Conservation (phyloP, 306 rosid genomes). For the Dalbergia cultrata region DNA sequence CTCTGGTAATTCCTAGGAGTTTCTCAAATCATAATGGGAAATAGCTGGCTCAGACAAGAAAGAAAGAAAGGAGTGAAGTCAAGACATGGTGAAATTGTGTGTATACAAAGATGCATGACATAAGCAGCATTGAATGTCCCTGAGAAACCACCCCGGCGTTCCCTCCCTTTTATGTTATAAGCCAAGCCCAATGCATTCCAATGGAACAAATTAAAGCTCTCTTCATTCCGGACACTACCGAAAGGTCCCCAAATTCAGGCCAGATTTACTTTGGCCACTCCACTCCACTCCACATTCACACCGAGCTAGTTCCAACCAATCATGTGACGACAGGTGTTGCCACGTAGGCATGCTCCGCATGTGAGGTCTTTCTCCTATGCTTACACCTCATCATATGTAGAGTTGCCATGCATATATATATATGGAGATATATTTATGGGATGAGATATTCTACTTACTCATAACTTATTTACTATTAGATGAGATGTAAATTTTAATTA, state of each 20-base stretch:
- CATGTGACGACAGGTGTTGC: conserved; percentile 9
- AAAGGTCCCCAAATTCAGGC: conserved; percentile 34
- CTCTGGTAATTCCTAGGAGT: too few relatives aligned
- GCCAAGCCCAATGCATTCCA: conserved; percentile 40
- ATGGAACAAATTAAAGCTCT: conserved; percentile 34
- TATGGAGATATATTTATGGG: too few relatives aligned
- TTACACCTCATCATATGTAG: conserved; percentile 55
- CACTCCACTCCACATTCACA: background rate
- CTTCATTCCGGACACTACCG: conserved; percentile 26
- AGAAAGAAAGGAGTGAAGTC: background rate
- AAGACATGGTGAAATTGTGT: conserved; percentile 12
- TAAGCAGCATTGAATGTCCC: conserved; percentile 50
- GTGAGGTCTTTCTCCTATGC: conserved; percentile 52
- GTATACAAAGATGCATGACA: conserved; percentile 41
- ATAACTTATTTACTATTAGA: too few relatives aligned
- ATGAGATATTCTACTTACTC: too few relatives aligned
- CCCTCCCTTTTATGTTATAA: conserved; percentile 1
- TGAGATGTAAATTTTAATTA: too few relatives aligned
- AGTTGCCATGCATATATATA: conserved; percentile 7
- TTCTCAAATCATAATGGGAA: background rate
- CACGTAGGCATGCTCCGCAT: conserved; percentile 63
- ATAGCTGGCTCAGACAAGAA: background rate
- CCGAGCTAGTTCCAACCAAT: background rate
- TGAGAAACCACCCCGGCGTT: conserved; percentile 21
- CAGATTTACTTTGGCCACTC: background rate